Percentiles rank a stretch among this genome's conserved stretches.
phyloP scores from a whole-genome alignment of 768 basidiomycete species.

The Termitomyces sp. region DNA sequence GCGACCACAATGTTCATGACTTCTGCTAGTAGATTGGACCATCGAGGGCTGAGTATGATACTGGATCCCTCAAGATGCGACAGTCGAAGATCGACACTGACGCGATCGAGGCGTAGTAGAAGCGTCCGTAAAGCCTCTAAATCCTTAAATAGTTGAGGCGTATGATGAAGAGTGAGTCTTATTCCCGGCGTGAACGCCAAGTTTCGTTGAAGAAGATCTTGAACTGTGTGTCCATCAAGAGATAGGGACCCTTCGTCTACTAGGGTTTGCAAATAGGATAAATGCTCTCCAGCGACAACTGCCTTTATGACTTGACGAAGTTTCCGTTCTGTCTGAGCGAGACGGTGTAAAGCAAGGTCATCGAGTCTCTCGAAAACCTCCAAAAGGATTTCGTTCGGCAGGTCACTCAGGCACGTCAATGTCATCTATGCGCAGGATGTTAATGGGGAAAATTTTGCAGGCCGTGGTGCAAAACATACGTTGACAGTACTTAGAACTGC shows the following conservation, averaged over 20 bases:
- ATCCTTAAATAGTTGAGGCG: not conserved
- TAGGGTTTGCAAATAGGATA: slow-evolving; percentile 2
- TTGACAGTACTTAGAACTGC: too few species aligned
- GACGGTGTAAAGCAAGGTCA: not conserved
- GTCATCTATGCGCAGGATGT: not conserved
- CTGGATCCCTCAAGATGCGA: not conserved
- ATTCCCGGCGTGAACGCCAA: not conserved
- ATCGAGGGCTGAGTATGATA: not conserved
- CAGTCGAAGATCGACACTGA: not conserved
- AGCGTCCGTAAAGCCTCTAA: slow-evolving; percentile 2
- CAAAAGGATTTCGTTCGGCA: slow-evolving; percentile 11
- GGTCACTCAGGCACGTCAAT: not conserved
- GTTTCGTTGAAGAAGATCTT: not conserved
- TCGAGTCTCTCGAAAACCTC: slow-evolving; percentile 6
- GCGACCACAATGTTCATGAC: slow-evolving; percentile 9
- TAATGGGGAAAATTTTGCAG: not conserved
- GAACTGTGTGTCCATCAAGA: not conserved
- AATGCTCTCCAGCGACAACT: not conserved
- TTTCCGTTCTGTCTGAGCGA: not conserved
- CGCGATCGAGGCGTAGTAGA: not conserved
- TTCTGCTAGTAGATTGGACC: slow-evolving; percentile 6
- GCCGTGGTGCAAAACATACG: too few species aligned
- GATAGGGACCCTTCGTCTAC: slow-evolving; percentile 1
- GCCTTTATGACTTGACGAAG: not conserved
- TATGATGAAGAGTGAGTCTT: not conserved